Base-by-base conservation (phyloP, 208 protist genomes). In the Leishmania arabica region DNA sequence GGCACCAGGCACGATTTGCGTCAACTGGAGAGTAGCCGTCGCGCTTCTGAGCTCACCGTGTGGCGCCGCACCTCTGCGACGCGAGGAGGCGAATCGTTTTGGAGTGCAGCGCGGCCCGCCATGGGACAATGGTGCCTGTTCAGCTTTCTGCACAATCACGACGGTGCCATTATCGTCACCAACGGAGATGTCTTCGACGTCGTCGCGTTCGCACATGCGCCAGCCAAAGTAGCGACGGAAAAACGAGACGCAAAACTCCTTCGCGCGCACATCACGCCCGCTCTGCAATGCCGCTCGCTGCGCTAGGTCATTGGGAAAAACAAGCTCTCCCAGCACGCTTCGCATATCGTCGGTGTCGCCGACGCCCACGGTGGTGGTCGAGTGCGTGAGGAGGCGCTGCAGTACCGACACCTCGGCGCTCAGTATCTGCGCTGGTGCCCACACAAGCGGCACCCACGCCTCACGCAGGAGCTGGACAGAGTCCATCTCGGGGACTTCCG, bases 221-320 rank as follows among this genome's bases (percentile, higher is more conserved):
- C 84, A 84, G 37, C 86, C 86, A 47, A 90, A 83, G 79, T 90
- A 90, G 73, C 86, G 83, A 11, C 75, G 86, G 47, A 90, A 81
- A 54, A 90, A 90, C 17, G 68, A 49, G 2, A 90, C 79, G 64
- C 80, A 90, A 56, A 90, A 90, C 45, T 82, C 80, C 56, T 75
- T 77, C 27, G 75, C 58, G 17, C 72, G 54, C 17, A 79, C 80
- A 31, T 65, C 68, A 1, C 45, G 13, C 34, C 72, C 85, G 21
- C 66, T 58, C 69, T 76, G 58, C 49, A 81, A 75, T 15, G 27
- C 15, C 65, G 17, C 58, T 9, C 49, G 72, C 7, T 21, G 51
- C 31, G 60, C 34, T 1, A 2, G 24, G 31, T 27, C 54, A 11
- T 15, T 31, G 7, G 19, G 4, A 9, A 27, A 27, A 17, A 77